Conservation (phyloP, 2,329 filamentous ascomycete genomes). For the Coleophoma crateriformis region DNA sequence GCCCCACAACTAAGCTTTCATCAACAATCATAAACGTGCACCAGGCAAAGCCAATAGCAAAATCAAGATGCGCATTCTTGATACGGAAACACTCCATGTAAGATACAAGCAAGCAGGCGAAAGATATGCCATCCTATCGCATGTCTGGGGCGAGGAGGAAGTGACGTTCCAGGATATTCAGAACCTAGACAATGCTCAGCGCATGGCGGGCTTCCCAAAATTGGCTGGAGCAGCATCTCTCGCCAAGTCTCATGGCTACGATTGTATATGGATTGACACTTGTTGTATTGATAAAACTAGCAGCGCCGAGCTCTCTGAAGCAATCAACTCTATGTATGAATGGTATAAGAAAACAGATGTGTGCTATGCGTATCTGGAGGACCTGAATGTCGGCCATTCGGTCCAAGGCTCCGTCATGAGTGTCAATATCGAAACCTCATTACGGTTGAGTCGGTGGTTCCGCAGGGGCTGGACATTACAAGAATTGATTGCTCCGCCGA, state of each 20-base stretch:
- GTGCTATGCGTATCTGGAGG: background rate
- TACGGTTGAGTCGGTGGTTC: constrained; percentile 5
- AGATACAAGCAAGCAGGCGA: too few relatives aligned
- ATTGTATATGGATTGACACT: constrained; percentile 7
- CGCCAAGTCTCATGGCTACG: background rate
- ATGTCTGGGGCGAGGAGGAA: too few relatives aligned
- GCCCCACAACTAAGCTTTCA: too few relatives aligned
- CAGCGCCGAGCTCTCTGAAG: background rate
- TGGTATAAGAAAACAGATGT: background rate
- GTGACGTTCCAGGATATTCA: too few relatives aligned
- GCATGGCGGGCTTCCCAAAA: too few relatives aligned
- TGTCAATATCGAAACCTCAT: background rate
- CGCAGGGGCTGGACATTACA: constrained; percentile 5
- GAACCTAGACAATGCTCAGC: too few relatives aligned
- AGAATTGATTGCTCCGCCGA: constrained; percentile 10
- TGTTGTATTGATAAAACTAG: constrained; percentile 8
- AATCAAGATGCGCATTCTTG: too few relatives aligned
- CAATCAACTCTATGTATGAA: background rate
- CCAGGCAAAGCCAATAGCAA: too few relatives aligned
- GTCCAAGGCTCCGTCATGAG: background rate
- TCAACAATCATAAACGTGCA: too few relatives aligned
- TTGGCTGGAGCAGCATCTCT: too few relatives aligned
- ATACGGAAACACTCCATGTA: too few relatives aligned
- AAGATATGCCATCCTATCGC: too few relatives aligned
- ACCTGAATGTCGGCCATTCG: background rate